Evolutionary conservation across 2,329 filamentous ascomycete species (phyloP), one percentile per base, ranked within the genome.

Genomic region (Phyllachora maydis): DNA sequence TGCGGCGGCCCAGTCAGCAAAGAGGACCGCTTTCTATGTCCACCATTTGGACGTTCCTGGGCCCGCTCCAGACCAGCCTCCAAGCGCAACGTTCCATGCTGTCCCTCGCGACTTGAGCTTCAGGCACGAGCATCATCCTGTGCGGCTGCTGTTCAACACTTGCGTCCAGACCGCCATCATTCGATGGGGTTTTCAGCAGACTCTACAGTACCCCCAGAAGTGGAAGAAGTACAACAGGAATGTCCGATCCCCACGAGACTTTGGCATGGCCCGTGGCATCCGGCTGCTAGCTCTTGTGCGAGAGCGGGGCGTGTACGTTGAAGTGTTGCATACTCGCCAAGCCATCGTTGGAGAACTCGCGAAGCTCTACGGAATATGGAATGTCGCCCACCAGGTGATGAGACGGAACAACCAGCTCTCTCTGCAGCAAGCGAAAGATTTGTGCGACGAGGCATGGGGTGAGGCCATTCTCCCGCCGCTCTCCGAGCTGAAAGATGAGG

Each of bases 121-220:
- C 13, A 29, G 31, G 7, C 48, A 52, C 24, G 42, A 39, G 2
- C 34, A 46, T 8, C 60, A 65, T 28, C 60, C 60, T 3, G 26
- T 65, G 5, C 47, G 45, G 19, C 43, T 43, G 18, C 41, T 65
- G 11, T 63, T 65, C 30, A 40, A 48, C 19, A 23, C 30, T 8
- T 36, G 35, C 14, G 27, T 61, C 11, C 41, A 59, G 24, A 39
- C 42, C 2, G 36, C 38, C 3, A 45, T 61, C 10, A 30, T 60
- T 6, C 42, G 54, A 17, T 59, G 51, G 45, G 49, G 51, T 0
- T 62, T 63, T 26, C 42, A 52, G 26, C 36, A 45, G 23, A 44
- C 39, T 8, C 24, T 46, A 13, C 36, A 40, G 3, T 32, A 32
- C 16, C 25, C 24, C 9, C 25, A 24, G 15, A 22, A 27, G 22